Evolutionary conservation across 352 stramenopile species (phyloP), one percentile per base, ranked within the genome.

Genomic region (Phytophthora megakarya): DNA sequence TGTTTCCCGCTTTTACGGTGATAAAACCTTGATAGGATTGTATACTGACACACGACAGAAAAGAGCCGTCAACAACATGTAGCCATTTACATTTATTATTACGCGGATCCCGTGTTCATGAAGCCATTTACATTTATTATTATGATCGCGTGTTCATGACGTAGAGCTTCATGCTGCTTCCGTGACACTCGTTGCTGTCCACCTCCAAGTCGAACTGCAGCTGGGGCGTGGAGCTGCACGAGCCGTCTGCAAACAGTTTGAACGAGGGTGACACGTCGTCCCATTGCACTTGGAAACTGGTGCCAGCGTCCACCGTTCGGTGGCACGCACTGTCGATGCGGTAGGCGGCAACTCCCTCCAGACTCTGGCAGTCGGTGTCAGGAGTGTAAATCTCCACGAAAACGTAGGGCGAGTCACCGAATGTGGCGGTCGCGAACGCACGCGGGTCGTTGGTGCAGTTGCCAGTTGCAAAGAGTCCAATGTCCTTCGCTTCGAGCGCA

Each of bases 301-400:
- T 70, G 22, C 30, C 48, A 30, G 60, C 23, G 21, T 65, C 65
- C 8, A 73, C 35, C 0, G 65, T 73, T 6, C 45, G 51, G 40
- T 73, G 65, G 52, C 65, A 73, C 5, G 35, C 40, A 26, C 45
- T 65, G 42, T 73, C 65, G 32, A 61, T 44, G 18, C 65, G 65
- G 25, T 73, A 73, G 33, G 52, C 65, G 7, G 65, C 38, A 11
- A 69, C 51, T 1, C 65, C 58, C 28, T 69, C 59, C 16, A 69
- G 59, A 11, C 15, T 50, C 16, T 43, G 21, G 53, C 59, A 73
- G 19, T 67, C 51, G n/a, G 26, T 51, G 6, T 70, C 53, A 3
- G 52, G 40, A 0, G 7, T 9, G 44, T 70, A 42, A 3, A 70
- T 30, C 28, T 74, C 54, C 38, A 74, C 54, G 10, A 70, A 26